Evolutionary conservation across 192 early-diverging fungal species (phyloP), one percentile per base, ranked within the genome.

Genomic region (Coemansia sp.): DNA sequence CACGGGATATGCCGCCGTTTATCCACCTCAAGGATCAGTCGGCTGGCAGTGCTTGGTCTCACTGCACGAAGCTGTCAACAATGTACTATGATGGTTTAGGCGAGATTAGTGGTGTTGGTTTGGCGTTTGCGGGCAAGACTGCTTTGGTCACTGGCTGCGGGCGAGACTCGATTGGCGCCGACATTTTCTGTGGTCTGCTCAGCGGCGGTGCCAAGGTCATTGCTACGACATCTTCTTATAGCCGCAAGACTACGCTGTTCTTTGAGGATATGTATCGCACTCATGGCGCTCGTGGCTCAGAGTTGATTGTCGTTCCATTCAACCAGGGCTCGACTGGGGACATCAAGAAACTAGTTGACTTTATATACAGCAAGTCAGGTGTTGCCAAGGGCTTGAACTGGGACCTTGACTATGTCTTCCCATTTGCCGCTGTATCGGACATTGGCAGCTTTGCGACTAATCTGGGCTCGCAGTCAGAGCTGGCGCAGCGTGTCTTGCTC

Each of bases 351-450:
- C 81, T 98, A 6, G 86, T 97, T 46, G 85, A 93, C 67, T 98
- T 93, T 76, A 94, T 98, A 51, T 98, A 97, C 78, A 58, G 77
- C 53, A 86, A 88, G 66, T 86, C 85, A 66, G 72, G 50, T 11
- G 46, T 46, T 2, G 57, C 32, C 21, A 64, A 60, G 23, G 94
- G 94, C 34, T 87, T 98, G 5, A 86, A 85, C 57, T 95, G 92
- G 95, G 96, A 98, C 80, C 88, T 98, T 48, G 96, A 98, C 84
- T 94, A 87, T 78, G 86, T 98, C 65, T 85, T 97, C 67, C 96
- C 96, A 11, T 97, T 98, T 82, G 96, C 96, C 62, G 96, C 95
- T 45, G 93, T 98, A 61, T 87, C 94, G 23, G 94, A 92, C 64
- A 85, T 93, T 12, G 96, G 95, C 50, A 87, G 90, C 62, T 91